Evolutionary conservation across 441 rosid species (phyloP), one percentile per base, ranked within the genome.

Genomic region (Oxalis stricta): DNA sequence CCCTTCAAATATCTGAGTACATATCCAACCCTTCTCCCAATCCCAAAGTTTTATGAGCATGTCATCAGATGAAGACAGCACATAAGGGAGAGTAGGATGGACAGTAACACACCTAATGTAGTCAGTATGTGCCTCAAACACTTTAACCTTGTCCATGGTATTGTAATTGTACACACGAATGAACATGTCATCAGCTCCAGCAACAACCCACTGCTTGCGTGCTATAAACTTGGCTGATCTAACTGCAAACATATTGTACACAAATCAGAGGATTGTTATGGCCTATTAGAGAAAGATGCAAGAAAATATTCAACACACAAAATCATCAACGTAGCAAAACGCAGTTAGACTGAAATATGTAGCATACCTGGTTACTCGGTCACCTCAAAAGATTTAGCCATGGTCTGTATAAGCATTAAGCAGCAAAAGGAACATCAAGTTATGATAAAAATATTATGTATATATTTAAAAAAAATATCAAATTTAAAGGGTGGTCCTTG

Each of bases 21-120:
- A 88, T 16, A 64, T 64, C 97, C 97, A 88, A 41, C 75, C 85
- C 64, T 81, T 81, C 52, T 88, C 97, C 97, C 97, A 88, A 46
- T 88, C 87, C 97, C 95, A 88, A 48, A 81, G 75, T 68, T 84
- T 88, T 52, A 87, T 81, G 38, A 77, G 81, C 84, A 46, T 81
- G 64, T 87, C 95, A 68, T 84, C 93, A 17, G 95, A 81, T 18
- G 86, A 75, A 43, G 97, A 84, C 43, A 87, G 60, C 66, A 83
- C 76, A 50, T 58, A 76, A 1, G 97, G 86, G 52, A 77, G 84
- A 10, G 82, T 70, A 20, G 86, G 95, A 64, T 84, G 95, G 53
- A 78, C 81, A 30, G 73, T 67, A 33, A 87, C 70, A 30, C 79
- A 65, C 55, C 97, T 71, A 47, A 87, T 84, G 79, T 57, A 87